Evolutionary conservation across 2,329 filamentous ascomycete species (phyloP).

Genomic region (Penicillium sp.): DNA sequence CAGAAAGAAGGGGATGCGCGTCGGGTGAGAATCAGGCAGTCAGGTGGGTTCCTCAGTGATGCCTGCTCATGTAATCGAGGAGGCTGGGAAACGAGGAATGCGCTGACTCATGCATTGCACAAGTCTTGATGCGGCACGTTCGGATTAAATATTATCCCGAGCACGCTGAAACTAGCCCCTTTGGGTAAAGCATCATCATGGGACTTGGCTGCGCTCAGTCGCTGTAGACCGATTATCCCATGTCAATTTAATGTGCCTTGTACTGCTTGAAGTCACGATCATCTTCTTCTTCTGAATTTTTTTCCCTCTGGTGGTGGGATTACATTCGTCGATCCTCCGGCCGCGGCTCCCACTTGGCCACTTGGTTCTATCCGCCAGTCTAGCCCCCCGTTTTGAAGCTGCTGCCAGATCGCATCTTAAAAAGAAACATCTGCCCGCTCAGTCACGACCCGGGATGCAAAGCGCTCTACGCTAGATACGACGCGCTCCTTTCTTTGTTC

Average conservation of each 20-base stretch:
- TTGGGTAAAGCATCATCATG: conserved; percentile 31
- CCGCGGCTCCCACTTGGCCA: background rate
- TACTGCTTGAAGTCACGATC: conserved; percentile 3
- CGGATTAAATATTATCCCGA: conserved; percentile 15
- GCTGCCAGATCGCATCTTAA: conserved; percentile 32
- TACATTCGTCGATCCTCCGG: conserved; percentile 5
- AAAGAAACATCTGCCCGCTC: conserved; percentile 17
- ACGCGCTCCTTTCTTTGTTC: conserved; percentile 6
- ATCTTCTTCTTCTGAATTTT: background rate
- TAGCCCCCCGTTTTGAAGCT: conserved; percentile 19
- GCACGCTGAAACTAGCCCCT: conserved; percentile 18
- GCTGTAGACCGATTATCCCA: conserved; percentile 4
- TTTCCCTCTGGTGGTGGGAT: background rate
- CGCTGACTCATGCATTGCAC: conserved; percentile 8
- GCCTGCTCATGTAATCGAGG: conserved; percentile 20
- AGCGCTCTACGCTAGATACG: conserved; percentile 17
- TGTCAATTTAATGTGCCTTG: background rate
- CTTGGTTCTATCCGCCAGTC: conserved; percentile 9
- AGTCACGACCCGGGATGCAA: conserved; percentile 26
- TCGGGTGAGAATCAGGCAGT: conserved; percentile 22
- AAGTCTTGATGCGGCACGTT: conserved; percentile 11
- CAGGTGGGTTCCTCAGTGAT: conserved; percentile 7
- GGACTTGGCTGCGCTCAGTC: conserved; percentile 16
- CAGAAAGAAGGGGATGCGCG: conserved; percentile 25
- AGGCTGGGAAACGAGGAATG: conserved; percentile 32